phyloP scores from a whole-genome alignment of 2,329 filamentous ascomycete genomes.

The Madurella mycetomatis region DNA sequence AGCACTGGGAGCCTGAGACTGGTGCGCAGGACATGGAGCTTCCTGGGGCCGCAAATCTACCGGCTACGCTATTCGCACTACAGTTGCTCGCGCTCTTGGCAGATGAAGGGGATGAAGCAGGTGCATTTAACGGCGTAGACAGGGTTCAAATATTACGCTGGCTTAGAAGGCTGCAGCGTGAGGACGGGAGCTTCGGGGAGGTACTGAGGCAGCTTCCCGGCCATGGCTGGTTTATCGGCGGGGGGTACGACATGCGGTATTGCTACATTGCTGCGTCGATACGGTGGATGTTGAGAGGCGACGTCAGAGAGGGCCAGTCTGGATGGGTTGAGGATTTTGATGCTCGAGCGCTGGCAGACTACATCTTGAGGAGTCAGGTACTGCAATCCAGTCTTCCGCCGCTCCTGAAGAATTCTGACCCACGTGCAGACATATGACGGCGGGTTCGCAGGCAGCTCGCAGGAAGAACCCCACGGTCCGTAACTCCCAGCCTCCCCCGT shows the following conservation, averaged over 20 bases:
- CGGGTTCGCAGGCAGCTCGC: conserved; percentile 72
- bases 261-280: conserved; percentile 81
- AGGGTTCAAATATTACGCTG: conserved; percentile 65
- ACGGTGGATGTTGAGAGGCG: conserved; percentile 73
- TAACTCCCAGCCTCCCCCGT: not conserved
- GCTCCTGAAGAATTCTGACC: not conserved
- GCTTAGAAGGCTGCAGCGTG: conserved; percentile 70
- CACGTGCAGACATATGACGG: conserved; percentile 69
- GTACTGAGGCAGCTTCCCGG: conserved; percentile 51
- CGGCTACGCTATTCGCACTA: conserved; percentile 86
- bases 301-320: conserved; percentile 44
- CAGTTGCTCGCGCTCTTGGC: conserved; percentile 59
- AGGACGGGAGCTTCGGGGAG: conserved; percentile 90
- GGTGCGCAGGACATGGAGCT: conserved; percentile 40
- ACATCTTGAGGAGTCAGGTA: conserved; percentile 63
- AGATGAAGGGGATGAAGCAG: conserved; percentile 33
- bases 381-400: not conserved
- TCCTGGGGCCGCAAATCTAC: conserved; percentile 62
- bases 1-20: conserved; percentile 25
- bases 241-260: conserved; percentile 80
- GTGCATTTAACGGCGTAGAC: conserved; percentile 60
- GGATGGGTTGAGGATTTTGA: conserved; percentile 68
- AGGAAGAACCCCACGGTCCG: conserved; percentile 78
- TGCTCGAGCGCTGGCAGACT: conserved; percentile 61
- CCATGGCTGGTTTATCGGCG: conserved; percentile 53